These are phyloP conservation scores for Annulohypoxylon moriforme DNA, from an alignment of 495 filamentous ascomycete genomes.

Conservation along the genomic window DNA sequence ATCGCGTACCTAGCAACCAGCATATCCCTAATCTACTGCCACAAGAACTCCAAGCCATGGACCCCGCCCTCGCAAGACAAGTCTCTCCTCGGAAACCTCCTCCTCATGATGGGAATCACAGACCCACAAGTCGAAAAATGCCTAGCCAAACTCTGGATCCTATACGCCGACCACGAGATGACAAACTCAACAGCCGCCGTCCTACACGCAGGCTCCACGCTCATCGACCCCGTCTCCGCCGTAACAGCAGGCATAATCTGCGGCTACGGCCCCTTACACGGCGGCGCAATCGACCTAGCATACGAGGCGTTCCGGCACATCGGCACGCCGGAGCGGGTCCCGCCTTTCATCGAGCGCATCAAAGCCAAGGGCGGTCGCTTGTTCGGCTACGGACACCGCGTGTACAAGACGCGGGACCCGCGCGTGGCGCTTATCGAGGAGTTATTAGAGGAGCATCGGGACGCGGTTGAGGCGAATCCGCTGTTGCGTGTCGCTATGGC, in stretches of 20 bases:
- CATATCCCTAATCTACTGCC: conserved; percentile 53
- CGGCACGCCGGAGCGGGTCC: conserved; percentile 58
- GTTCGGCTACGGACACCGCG: conserved; percentile 70
- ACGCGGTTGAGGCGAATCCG: conserved; percentile 51
- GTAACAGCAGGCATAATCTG: conserved; percentile 59
- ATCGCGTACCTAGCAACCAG: conserved; percentile 55
- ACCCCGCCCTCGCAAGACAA: conserved; percentile 50
- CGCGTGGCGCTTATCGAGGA: conserved; percentile 60
- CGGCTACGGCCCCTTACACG: conserved; percentile 67
- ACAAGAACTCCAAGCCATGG: conserved; percentile 57
- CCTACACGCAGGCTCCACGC: conserved; percentile 59
- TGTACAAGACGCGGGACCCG: conserved; percentile 66
- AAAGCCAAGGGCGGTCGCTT: conserved; percentile 64
- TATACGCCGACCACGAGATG: conserved; percentile 66
- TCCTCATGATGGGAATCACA: conserved; percentile 48
- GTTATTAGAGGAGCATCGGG: conserved; percentile 58
- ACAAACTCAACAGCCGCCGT: conserved; percentile 64
- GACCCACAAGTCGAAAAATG: conserved; percentile 48
- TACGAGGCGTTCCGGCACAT: conserved; percentile 64
- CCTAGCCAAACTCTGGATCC: conserved; percentile 57
- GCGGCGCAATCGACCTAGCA: conserved; percentile 66
- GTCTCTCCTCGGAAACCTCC: conserved; percentile 40
- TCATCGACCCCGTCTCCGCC: conserved; percentile 51
- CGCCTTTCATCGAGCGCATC: conserved; percentile 60
- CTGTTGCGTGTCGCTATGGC: conserved; percentile 62